Evolutionary conservation across 192 early-diverging fungal species (phyloP), one percentile per base, ranked within the genome.

Genomic region (Coemansia sp.): DNA sequence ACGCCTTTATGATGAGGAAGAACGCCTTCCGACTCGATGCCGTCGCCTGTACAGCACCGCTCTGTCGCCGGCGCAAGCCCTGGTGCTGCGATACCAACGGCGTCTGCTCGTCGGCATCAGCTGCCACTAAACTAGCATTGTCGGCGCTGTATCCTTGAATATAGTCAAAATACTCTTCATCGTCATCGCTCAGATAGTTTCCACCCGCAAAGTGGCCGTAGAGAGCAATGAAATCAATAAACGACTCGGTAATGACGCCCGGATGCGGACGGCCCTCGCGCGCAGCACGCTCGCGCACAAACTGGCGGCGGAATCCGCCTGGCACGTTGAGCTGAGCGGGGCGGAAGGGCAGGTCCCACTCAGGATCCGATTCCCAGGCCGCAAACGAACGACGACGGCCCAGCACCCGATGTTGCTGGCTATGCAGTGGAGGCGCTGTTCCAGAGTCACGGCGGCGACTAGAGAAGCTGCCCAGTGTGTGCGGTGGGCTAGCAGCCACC

Each of bases 151-250:
- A 54, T 49, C 67, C 70, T 29, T 76, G 70, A 18, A 76, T 62
- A 51, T 54, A 65, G 51, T 87, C 89, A 62, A 87, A 85, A 66
- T 82, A 85, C 66, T 90, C 88, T 34, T 89, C 88, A 51, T 88
- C 93, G 63, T 92, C 91, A 63, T 93, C 93, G 62, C 92, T 92
- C 29, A 92, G 90, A 66, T 92, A 89, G 70, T 95, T 92, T 72
- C 96, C 97, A 54, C 96, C 97, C 40, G 93, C 97, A 87, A 96
- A 98, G 77, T 94, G 96, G 40, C 95, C 95, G 71, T 94, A 97
- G 55, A 98, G 87, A 31, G 91, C 92, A 61, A 98, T 87, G 76
- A 98, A 97, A 75, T 98, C 97, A 42, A 97, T 87, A 87, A 97
- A 99, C 66, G 91, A 94, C 49, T 89, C 82, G 3, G 97, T 94